Conservation (phyloP, 805 yeast species). For the Candida gorgasii region DNA sequence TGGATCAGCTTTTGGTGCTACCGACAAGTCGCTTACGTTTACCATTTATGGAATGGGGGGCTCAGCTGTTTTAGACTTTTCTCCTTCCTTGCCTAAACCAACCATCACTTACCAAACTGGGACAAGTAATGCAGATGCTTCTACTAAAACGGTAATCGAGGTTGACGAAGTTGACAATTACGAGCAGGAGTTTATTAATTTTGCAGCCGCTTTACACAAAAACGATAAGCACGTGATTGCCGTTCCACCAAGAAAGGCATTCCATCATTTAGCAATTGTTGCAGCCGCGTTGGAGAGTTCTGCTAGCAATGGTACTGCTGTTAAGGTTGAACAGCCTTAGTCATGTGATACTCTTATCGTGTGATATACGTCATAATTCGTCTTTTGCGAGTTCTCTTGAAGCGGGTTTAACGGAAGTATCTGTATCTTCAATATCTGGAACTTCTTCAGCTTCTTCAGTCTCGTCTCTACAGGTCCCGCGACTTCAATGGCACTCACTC, state of each 20-base stretch:
- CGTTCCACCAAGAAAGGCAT: conserved; percentile 74
- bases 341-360: no score
- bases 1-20: conserved; percentile 84
- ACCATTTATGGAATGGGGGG: conserved; percentile 81
- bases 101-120: conserved; percentile 39
- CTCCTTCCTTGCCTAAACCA: conserved; percentile 46
- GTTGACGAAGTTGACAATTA: conserved; percentile 47
- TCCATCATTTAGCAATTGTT: conserved; percentile 90
- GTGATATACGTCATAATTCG: no score
- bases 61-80: conserved; percentile 64
- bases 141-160: conserved; percentile 45
- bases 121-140: conserved; percentile 44
- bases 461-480: no score
- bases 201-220: conserved; percentile 57
- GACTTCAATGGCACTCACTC: no score
- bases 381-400: no score
- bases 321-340: conserved; percentile 41
- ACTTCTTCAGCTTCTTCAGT: no score
- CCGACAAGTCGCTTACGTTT: conserved; percentile 65
- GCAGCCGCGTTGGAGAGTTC: conserved; percentile 83
- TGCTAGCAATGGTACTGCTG: conserved; percentile 49
- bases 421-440: no score
- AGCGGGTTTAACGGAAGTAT: no score
- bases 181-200: conserved; percentile 48
- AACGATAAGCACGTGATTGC: conserved; percentile 59